A percentile compares a stretch with the other conserved stretches of the same genome.
Conservation (phyloP, 331 rosid genomes). For the Pyrus hybrid region DNA sequence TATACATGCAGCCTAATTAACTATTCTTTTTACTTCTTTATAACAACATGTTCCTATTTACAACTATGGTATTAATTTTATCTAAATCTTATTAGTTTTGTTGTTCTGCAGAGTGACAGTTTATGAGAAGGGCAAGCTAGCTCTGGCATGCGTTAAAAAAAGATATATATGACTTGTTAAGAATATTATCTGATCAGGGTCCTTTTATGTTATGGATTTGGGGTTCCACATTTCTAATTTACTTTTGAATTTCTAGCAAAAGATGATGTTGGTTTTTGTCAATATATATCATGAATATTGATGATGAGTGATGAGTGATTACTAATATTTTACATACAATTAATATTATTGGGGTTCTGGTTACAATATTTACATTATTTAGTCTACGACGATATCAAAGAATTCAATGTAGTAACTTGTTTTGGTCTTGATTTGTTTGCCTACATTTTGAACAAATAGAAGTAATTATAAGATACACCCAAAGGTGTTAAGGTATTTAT, state of each 20-base stretch:
- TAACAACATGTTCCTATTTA: background rate
- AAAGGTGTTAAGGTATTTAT: too few species aligned
- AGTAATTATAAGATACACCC: too few species aligned
- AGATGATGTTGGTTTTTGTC: background rate
- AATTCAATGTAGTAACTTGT: too few species aligned
- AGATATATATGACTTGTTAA: background rate
- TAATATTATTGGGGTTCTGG: too few species aligned
- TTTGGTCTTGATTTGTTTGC: too few species aligned
- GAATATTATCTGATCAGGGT: background rate
- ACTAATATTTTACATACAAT: background rate
- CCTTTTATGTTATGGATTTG: background rate
- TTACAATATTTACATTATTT: too few species aligned
- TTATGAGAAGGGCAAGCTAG: background rate
- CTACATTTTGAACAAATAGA: too few species aligned
- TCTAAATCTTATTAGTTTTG: background rate
- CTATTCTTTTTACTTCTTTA: too few species aligned
- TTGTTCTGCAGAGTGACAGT: background rate
- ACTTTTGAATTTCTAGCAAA: background rate
- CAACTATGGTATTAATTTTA: background rate
- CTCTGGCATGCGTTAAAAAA: background rate
- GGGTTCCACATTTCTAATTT: background rate
- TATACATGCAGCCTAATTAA: too few species aligned
- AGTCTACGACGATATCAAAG: too few species aligned
- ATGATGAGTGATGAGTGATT: background rate
- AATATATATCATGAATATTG: background rate